phyloP scores from a whole-genome alignment of 345 rosid species.

The Corymbia maculata region DNA sequence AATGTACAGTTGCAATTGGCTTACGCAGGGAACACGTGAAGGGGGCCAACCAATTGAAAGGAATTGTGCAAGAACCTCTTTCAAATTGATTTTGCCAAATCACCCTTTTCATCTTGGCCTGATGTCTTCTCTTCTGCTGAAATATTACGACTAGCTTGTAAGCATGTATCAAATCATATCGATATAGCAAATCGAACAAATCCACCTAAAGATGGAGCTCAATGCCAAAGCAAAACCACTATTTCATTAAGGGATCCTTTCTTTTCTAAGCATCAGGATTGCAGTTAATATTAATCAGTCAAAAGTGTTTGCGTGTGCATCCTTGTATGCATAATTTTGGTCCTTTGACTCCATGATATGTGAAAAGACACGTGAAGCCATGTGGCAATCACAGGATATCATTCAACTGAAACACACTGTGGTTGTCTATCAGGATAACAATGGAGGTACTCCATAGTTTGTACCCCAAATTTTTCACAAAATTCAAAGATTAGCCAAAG shows the following conservation, averaged over 20 bases:
- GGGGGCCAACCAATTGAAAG: not conserved
- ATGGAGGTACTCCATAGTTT: not conserved
- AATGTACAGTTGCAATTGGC: slow-evolving; percentile 8
- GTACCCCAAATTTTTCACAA: not conserved
- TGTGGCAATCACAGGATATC: not conserved
- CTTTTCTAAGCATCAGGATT: not conserved
- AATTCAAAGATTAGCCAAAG: not conserved
- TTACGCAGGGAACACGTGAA: not conserved
- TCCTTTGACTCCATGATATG: not conserved
- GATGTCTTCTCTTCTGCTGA: slow-evolving; percentile 21
- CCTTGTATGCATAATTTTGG: not conserved
- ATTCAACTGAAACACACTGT: not conserved
- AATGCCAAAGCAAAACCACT: not conserved
- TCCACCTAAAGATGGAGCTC: not conserved
- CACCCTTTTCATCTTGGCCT: slow-evolving; percentile 6
- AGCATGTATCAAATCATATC: not conserved
- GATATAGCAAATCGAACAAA: not conserved
- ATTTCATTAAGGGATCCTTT: not conserved
- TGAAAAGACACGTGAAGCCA: not conserved
- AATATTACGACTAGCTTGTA: not conserved
- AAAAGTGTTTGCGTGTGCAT: not conserved
- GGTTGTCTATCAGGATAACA: not conserved
- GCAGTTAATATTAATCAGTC: not conserved
- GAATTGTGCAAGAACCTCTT: not conserved
- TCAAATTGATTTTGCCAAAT: slow-evolving; percentile 9